phyloP scores from a whole-genome alignment of 352 stramenopile genomes.

The Thraustochytrium aureum region DNA sequence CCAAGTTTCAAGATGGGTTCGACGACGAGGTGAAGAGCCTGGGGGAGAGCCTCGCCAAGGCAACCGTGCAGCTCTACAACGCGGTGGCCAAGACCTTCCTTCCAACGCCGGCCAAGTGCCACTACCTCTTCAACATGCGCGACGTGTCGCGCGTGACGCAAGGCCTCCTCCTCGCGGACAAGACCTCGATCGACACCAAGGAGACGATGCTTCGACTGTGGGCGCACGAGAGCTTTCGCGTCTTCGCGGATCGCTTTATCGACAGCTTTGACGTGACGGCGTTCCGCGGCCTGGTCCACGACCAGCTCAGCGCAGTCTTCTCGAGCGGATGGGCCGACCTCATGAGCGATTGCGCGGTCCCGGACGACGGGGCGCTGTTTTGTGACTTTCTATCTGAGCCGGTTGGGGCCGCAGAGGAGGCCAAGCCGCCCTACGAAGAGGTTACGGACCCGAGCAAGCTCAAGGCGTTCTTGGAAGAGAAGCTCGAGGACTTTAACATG shows the following conservation, averaged over 20 bases:
- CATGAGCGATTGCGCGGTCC: conserved; percentile 61
- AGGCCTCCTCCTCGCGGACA: conserved; percentile 86
- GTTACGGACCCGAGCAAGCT: conserved; percentile 77
- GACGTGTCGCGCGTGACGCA: conserved; percentile 89
- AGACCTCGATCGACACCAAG: conserved; percentile 73
- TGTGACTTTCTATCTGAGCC: conserved; percentile 55
- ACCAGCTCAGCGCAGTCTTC: conserved; percentile 73
- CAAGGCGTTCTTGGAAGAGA: conserved; percentile 81
- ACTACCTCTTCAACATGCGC: conserved; percentile 96
- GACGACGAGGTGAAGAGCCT: conserved; percentile 72
- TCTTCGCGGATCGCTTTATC: conserved; percentile 88
- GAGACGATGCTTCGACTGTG: conserved; percentile 79
- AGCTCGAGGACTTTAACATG: conserved; percentile 87
- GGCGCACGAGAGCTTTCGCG: conserved; percentile 85
- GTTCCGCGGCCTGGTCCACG: conserved; percentile 72
- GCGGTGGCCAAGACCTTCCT: conserved; percentile 82
- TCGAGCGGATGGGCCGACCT: conserved; percentile 66
- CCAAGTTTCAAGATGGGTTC: conserved; percentile 78
- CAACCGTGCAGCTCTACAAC: conserved; percentile 81
- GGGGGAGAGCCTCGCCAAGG: conserved; percentile 59
- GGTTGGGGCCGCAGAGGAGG: conserved; percentile 44
- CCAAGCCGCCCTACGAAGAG: conserved; percentile 67
- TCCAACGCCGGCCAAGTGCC: conserved; percentile 89
- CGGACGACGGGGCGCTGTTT: conserved; percentile 63
- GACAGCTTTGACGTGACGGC: conserved; percentile 67